Percentiles rank a stretch among this genome's conserved stretches.
phyloP scores from a whole-genome alignment of 2,329 filamentous ascomycete genomes.

The Emmonsiellopsis sp. region DNA sequence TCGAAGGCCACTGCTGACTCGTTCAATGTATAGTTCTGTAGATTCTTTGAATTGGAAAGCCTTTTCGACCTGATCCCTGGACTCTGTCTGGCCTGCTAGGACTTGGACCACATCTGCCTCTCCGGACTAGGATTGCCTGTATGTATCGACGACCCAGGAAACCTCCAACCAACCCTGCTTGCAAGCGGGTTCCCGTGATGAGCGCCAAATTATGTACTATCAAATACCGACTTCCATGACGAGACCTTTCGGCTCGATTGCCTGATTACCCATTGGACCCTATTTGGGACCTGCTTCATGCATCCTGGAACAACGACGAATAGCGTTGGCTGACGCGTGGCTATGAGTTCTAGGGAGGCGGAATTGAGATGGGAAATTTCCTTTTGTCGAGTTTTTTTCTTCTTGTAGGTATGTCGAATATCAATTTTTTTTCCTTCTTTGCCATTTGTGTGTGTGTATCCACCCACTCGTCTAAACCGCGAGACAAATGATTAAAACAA shows the following conservation, averaged over 20 bases:
- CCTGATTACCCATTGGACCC: neutral
- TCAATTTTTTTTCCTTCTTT: constrained; percentile 9
- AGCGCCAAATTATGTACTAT: constrained; percentile 38
- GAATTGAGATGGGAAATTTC: neutral
- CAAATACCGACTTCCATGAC: constrained; percentile 41
- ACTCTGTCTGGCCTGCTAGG: too few species aligned
- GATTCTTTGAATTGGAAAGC: too few species aligned
- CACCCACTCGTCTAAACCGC: neutral
- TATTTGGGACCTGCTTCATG: neutral
- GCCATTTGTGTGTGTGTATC: constrained; percentile 5
- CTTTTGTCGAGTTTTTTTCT: neutral
- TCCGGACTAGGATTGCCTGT: neutral
- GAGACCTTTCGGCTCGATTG: constrained; percentile 34
- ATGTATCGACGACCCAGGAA: neutral
- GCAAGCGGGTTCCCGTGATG: constrained; percentile 26
- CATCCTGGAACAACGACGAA: neutral
- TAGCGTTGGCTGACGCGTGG: neutral
- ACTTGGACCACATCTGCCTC: too few species aligned
- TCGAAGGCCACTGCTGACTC: neutral
- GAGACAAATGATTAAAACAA: constrained; percentile 12
- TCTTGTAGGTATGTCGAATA: constrained; percentile 4
- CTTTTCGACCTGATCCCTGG: too few species aligned
- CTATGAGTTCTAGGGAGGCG: neutral
- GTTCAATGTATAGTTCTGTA: neutral
- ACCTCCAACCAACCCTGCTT: neutral